Percentiles rank a stretch among this genome's conserved stretches.
Evolutionary conservation across 345 rosid genomes (phyloP).

Genomic region (Gossypium mustelinum): DNA sequence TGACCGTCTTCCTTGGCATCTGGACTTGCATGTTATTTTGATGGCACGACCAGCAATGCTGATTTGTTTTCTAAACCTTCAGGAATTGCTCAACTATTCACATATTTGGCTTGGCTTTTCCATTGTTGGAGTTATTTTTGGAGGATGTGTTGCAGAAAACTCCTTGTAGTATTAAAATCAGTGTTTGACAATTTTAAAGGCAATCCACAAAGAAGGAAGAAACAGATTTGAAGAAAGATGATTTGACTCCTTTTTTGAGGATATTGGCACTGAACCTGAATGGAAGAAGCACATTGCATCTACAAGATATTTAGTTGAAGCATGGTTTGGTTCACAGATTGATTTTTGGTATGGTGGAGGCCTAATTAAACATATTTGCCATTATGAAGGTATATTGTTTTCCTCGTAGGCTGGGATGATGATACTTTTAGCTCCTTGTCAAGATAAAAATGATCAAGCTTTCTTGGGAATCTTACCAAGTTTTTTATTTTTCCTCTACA

Average conservation of each 20-base stretch:
- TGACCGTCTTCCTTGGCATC: conserved; percentile 45
- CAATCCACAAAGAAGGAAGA: not conserved
- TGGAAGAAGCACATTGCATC: not conserved
- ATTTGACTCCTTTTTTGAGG: not conserved
- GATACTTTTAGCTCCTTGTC: not conserved
- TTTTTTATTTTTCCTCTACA: not conserved
- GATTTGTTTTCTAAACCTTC: conserved; percentile 75
- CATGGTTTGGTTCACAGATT: not conserved
- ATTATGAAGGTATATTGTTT: not conserved
- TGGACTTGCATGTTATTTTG: conserved; percentile 69
- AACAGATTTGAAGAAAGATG: not conserved
- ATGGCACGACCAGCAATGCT: conserved; percentile 95
- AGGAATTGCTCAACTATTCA: conserved; percentile 16
- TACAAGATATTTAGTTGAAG: not conserved
- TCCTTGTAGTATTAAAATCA: no score
- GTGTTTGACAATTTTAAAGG: no score
- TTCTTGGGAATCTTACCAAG: not conserved
- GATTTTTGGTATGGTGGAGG: not conserved
- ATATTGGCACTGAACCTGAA: not conserved
- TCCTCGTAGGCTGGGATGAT: not conserved
- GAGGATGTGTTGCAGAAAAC: no score
- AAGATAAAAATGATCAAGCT: not conserved
- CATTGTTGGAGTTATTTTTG: no score
- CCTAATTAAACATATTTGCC: not conserved
- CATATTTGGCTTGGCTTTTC: no score